Evolutionary conservation across 352 stramenopile species (phyloP).

Genomic region (Pythium apleroticum): DNA sequence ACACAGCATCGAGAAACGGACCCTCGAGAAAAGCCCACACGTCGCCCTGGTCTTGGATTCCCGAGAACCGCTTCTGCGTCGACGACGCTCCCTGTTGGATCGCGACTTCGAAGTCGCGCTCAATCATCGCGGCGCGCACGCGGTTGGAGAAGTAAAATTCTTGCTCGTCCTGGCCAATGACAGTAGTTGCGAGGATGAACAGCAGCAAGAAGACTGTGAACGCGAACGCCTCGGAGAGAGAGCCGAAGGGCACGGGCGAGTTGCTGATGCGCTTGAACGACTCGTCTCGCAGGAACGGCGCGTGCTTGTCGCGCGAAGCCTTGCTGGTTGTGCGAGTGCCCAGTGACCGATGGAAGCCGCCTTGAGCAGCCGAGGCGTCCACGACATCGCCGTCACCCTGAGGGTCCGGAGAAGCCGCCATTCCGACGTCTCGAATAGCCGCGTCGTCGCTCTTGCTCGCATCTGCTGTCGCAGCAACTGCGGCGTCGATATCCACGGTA

Average conservation of each 20-base stretch:
- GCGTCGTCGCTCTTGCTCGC: conserved; percentile 22
- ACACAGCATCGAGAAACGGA: conserved; percentile 57
- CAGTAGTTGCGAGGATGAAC: conserved; percentile 51
- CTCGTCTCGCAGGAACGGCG: conserved; percentile 32
- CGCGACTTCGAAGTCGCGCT: conserved; percentile 45
- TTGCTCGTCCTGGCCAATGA: conserved; percentile 46
- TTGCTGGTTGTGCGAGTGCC: conserved; percentile 21
- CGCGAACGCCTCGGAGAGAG: conserved; percentile 43
- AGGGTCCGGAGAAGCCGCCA: conserved; percentile 19
- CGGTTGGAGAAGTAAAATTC: conserved; percentile 70
- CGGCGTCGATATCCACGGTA: conserved; percentile 17
- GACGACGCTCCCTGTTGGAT: conserved; percentile 21
- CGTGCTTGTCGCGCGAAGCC: conserved; percentile 2
- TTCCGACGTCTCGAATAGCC: conserved; percentile 32
- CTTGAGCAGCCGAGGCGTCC: conserved; percentile 1
- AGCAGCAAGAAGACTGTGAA: conserved; percentile 58
- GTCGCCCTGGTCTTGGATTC: conserved; percentile 58
- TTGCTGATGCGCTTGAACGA: conserved; percentile 42
- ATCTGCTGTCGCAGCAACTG: conserved; percentile 22
- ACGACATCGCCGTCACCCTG: conserved; percentile 13
- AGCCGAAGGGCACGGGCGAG: conserved; percentile 48
- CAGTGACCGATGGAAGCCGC: conserved; percentile 20
- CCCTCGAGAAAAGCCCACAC: conserved; percentile 67
- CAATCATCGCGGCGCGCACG: conserved; percentile 44
- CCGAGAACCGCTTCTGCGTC: conserved; percentile 43